Percentiles rank a stretch among this genome's conserved stretches.
phyloP scores from a whole-genome alignment of 2,329 filamentous ascomycete species.

The Remersonia thermophila region DNA sequence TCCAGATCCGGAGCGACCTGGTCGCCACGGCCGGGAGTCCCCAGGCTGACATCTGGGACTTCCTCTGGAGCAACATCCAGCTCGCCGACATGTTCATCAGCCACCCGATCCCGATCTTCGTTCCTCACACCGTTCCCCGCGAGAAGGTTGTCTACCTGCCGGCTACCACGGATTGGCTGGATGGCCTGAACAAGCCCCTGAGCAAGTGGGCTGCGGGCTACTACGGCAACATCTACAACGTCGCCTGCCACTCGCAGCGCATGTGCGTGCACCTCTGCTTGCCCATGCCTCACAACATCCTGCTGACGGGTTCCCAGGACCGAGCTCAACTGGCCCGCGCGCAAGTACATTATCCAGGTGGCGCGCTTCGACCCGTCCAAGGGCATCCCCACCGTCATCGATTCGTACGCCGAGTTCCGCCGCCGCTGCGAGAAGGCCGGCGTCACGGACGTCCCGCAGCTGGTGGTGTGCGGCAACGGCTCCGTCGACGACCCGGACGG shows the following conservation, averaged over 20 bases:
- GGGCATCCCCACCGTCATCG: slow-evolving; percentile 65
- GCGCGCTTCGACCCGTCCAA: slow-evolving; percentile 77
- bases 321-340: slow-evolving; percentile 44
- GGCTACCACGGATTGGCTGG: slow-evolving; percentile 73
- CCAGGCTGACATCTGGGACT: slow-evolving; percentile 63
- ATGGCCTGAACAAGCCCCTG: slow-evolving; percentile 68
- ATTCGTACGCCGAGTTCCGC: slow-evolving; percentile 62
- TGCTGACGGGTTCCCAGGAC: slow-evolving; percentile 23
- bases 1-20: slow-evolving; percentile 68
- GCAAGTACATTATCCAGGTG: slow-evolving; percentile 67
- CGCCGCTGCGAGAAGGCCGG: slow-evolving; percentile 42
- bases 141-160: slow-evolving; percentile 64
- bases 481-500: slow-evolving; percentile 74
- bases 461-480: slow-evolving; percentile 67
- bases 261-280: no score
- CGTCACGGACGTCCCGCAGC: slow-evolving; percentile 48
- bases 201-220: slow-evolving; percentile 58
- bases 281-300: no score
- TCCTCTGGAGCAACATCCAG: slow-evolving; percentile 60
- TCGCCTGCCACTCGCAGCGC: slow-evolving; percentile 44
- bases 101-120: slow-evolving; percentile 65
- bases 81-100: slow-evolving; percentile 68
- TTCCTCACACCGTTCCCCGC: slow-evolving; percentile 53
- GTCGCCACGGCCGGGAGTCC: slow-evolving; percentile 49
- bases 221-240: slow-evolving; percentile 63